phyloP scores from a whole-genome alignment of 2,329 filamentous ascomycete genomes.

The Aaosphaeria pasadenensis region DNA sequence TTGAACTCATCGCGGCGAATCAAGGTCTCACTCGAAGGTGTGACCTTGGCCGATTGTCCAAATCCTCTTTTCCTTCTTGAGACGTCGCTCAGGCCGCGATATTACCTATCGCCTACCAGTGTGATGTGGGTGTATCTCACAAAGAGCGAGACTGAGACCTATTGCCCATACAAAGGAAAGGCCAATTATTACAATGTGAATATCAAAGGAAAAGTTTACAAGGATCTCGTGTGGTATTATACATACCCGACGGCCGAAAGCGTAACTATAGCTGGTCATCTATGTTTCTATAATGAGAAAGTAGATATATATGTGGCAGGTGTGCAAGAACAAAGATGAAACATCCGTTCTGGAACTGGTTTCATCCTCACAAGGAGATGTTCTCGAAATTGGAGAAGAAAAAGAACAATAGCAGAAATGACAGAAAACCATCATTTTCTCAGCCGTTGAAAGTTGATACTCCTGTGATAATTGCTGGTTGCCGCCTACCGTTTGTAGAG shows the following conservation, averaged over 20 bases:
- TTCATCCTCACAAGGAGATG: too few species aligned
- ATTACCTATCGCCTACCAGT: conserved; percentile 56
- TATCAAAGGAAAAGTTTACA: conserved; percentile 42
- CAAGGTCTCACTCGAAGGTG: conserved; percentile 49
- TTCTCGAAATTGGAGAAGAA: too few species aligned
- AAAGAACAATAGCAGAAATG: too few species aligned
- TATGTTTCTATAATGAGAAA: conserved; percentile 69
- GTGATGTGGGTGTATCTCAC: conserved; percentile 48
- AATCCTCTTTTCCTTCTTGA: conserved; percentile 57
- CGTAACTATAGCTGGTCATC: conserved; percentile 51
- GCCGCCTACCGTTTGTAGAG: too few species aligned
- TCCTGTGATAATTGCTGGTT: too few species aligned
- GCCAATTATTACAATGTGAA: conserved; percentile 61
- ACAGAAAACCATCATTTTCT: too few species aligned
- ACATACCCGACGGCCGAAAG: conserved; percentile 56
- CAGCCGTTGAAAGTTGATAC: too few species aligned
- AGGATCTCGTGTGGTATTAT: conserved; percentile 64
- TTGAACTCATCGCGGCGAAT: conserved; percentile 55
- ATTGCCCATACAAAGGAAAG: conserved; percentile 66
- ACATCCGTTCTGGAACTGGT: too few species aligned
- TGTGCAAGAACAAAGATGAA: conserved; percentile 28
- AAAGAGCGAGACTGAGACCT: conserved; percentile 52
- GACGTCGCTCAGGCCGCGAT: conserved; percentile 57
- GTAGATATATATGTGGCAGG: conserved; percentile 62
- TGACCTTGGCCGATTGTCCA: conserved; percentile 44